phyloP scores from a whole-genome alignment of 208 protist genomes.

The Crithidia thermophila region DNA sequence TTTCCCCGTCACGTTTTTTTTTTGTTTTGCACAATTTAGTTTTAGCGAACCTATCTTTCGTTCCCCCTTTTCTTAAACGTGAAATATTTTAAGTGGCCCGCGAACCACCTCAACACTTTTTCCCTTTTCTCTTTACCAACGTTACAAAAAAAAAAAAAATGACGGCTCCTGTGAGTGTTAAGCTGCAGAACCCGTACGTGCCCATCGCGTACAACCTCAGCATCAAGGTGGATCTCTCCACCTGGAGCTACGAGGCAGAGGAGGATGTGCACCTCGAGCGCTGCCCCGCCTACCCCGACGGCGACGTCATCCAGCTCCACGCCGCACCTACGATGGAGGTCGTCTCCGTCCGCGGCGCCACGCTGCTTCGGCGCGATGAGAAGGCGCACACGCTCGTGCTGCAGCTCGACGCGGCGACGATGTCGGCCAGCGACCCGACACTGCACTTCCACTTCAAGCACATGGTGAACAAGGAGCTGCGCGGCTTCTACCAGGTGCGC shows the following conservation, averaged over 20 bases:
- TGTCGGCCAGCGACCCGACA: slow-evolving; percentile 50
- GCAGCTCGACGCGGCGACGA: slow-evolving; percentile 48
- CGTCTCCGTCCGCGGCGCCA: slow-evolving; percentile 47
- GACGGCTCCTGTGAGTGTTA: slow-evolving; percentile 39
- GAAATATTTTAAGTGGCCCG: too few relatives aligned
- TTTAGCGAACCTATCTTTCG: too few relatives aligned
- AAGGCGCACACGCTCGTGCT: slow-evolving; percentile 62
- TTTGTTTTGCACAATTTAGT: background rate
- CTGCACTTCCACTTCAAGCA: slow-evolving; percentile 82
- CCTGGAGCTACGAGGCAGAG: slow-evolving; percentile 71
- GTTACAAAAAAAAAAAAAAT: slow-evolving; percentile 5
- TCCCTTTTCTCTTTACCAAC: background rate
- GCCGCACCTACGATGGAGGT: slow-evolving; percentile 65
- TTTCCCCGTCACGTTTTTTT: background rate
- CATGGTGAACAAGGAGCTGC: slow-evolving; percentile 88
- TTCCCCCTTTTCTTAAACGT: background rate
- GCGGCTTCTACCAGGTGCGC: slow-evolving; percentile 90
- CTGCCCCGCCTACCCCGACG: slow-evolving; percentile 26
- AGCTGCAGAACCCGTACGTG: slow-evolving; percentile 78
- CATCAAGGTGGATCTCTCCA: slow-evolving; percentile 66
- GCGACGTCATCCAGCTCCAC: slow-evolving; percentile 68
- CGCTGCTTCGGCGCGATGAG: slow-evolving; percentile 47
- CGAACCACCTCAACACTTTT: background rate
- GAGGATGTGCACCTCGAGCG: slow-evolving; percentile 70
- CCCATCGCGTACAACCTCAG: slow-evolving; percentile 70